A percentile compares a stretch with the other conserved stretches of the same genome.
Conservation (phyloP, 306 rosid species). For the Cucumis hystrix region DNA sequence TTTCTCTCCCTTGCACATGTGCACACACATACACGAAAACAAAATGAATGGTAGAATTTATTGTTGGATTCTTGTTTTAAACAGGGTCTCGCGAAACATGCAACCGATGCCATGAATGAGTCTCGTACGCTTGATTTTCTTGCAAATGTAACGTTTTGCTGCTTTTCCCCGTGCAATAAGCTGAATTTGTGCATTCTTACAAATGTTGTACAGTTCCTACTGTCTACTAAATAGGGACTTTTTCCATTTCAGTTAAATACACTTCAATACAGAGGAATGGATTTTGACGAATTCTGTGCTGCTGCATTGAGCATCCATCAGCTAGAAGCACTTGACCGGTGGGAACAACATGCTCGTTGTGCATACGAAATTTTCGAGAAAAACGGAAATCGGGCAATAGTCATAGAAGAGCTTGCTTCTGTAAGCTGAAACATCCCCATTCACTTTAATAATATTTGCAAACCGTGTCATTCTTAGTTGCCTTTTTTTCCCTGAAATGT, state of each 20-base stretch:
- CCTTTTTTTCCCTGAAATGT: not conserved
- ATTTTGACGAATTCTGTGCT: conserved; percentile 93
- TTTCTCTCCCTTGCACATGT: not conserved
- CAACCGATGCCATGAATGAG: conserved; percentile 94
- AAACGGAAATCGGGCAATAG: conserved; percentile 86
- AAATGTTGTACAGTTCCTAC: not conserved
- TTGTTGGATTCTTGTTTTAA: conserved; percentile 2
- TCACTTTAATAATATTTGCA: not conserved
- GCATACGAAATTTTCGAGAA: conserved; percentile 92
- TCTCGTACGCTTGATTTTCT: conserved; percentile 71
- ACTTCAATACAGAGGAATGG: conserved; percentile 96
- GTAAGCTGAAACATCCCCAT: conserved; percentile 33
- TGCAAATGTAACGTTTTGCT: conserved; percentile 37
- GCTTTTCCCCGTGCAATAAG: not conserved
- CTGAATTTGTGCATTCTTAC: not conserved
- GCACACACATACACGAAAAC: not conserved
- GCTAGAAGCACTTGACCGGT: conserved; percentile 90
- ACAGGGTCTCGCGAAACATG: conserved; percentile 68
- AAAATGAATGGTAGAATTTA: not conserved
- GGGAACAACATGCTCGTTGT: conserved; percentile 96
- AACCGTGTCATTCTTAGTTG: not conserved
- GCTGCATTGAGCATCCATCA: conserved; percentile 90
- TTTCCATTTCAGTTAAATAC: conserved; percentile 58
- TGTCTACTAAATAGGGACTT: not conserved
- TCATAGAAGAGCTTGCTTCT: conserved; percentile 94